Conservation (phyloP, 2,329 filamentous ascomycete genomes). For the Paraphoma chrysanthemicola region DNA sequence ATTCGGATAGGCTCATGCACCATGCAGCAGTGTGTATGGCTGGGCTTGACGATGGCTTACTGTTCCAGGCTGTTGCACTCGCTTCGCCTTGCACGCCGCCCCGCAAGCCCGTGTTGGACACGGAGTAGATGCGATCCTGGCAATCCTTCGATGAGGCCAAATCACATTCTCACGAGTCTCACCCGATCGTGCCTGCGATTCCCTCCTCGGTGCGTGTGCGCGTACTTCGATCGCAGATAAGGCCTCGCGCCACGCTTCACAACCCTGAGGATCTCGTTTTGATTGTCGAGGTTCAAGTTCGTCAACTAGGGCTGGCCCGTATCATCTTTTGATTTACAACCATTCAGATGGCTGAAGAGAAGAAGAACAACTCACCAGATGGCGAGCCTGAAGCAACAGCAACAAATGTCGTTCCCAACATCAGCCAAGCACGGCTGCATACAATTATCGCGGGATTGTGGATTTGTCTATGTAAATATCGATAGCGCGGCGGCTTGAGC, state of each 20-base stretch:
- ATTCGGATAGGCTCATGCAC: too few species aligned
- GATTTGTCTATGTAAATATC: conserved; percentile 31
- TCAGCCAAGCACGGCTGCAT: conserved; percentile 31
- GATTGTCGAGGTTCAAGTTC: too few species aligned
- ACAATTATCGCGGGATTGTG: conserved; percentile 39
- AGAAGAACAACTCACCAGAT: neutral
- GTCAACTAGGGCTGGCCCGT: too few species aligned
- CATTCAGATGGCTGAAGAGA: conserved; percentile 1
- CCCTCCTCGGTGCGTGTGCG: neutral
- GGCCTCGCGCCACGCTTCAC: neutral
- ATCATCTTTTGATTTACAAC: too few species aligned
- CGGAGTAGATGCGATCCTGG: neutral
- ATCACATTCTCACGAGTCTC: neutral
- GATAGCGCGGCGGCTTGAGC: neutral
- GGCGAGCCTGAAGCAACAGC: neutral
- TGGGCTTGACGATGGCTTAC: neutral
- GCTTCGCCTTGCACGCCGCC: neutral
- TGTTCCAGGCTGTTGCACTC: neutral
- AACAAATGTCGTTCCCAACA: conserved; percentile 19
- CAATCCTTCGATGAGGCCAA: neutral
- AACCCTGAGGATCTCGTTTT: neutral
- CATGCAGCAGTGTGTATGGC: neutral
- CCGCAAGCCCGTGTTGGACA: neutral
- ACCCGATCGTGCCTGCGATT: neutral
- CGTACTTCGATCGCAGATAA: too few species aligned